Percentiles rank a stretch among this genome's conserved stretches.
Conservation (phyloP, 768 basidiomycete species). For the Rubroboletus pulcherrimus region DNA sequence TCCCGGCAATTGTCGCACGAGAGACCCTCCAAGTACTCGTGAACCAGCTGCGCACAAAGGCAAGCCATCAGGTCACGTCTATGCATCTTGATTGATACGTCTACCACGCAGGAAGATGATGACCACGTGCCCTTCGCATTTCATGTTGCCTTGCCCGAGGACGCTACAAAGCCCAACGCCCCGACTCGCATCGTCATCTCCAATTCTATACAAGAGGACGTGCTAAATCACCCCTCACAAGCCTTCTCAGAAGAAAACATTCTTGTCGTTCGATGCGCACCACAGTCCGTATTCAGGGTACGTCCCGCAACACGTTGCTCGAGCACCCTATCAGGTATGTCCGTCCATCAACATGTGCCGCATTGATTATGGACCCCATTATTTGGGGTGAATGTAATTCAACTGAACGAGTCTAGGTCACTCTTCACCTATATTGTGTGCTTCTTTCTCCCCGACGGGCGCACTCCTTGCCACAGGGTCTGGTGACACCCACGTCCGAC, state of each 20-base stretch:
- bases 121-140: constrained; percentile 93
- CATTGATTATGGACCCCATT: constrained; percentile 7
- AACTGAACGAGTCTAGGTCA: constrained; percentile 55
- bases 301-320: constrained; percentile 93
- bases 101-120: constrained; percentile 45
- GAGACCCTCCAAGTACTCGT: constrained; percentile 85
- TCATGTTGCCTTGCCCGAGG: constrained; percentile 71
- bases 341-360: background rate
- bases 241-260: constrained; percentile 83
- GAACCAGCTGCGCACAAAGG: constrained; percentile 79
- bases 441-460: constrained; percentile 94
- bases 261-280: constrained; percentile 84
- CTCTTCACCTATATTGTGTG: constrained; percentile 88
- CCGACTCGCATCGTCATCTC: constrained; percentile 81
- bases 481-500: constrained; percentile 85
- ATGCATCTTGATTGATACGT: constrained; percentile 8
- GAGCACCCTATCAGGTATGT: constrained; percentile 78
- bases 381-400: constrained; percentile 3
- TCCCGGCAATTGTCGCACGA: constrained; percentile 82
- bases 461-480: constrained; percentile 89
- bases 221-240: constrained; percentile 68
- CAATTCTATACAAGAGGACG: constrained; percentile 78
- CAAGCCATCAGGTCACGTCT: constrained; percentile 33
- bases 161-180: constrained; percentile 42
- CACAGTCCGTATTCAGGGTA: constrained; percentile 93